Evolutionary conservation across 148 eudicot species (phyloP), one percentile per base, ranked within the genome.

Genomic region (Vaccinium darrowii): DNA sequence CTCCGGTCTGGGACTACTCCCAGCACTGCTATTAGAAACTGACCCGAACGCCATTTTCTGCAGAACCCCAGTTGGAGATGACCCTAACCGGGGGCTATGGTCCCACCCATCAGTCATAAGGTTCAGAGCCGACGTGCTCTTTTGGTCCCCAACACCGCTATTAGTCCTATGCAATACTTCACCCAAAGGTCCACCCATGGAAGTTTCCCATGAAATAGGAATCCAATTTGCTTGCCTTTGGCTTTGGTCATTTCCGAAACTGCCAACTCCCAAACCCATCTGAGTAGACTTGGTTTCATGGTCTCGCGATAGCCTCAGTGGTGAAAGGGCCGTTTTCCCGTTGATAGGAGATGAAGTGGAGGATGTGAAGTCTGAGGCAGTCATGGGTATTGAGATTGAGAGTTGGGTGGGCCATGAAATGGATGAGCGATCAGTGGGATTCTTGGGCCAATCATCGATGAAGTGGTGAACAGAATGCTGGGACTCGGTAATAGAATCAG

Each of bases 151-250:
- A 1, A 62, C 56, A 75, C 82, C 82, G 56, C 73, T 84, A 56
- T 87, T 88, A 25, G 86, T 89, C 86, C 84, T 88, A 67, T 91
- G 88, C 76, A 94, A 81, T 10, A 89, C 98, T 85, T 94, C 98
- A 3, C 94, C 95, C 27, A 94, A 91, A 15, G 98, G 98, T 65
- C 98, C 98, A 1, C 97, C 97, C 84, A 87, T 65, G 43, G 96
- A 90, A 3, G 89, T 84, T 47, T 90, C 95, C 94, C 95, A 92
- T 10, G 94, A 83, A 47, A 90, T 87, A 1, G 94, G 93, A 43
- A 90, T 86, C 91, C 90, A 92, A 72, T 84, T 91, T 8, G 86
- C 82, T 78, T 82, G 88, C 80, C 81, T 88, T 11, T 87, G 85
- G 79, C 72, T 87, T 43, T 49, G 80, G 15, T 81, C 85, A 65